A percentile compares a stretch with the other conserved stretches of the same genome.
Evolutionary conservation across 768 basidiomycete species (phyloP).

Genomic region (Omphalotus guepiniiformis): DNA sequence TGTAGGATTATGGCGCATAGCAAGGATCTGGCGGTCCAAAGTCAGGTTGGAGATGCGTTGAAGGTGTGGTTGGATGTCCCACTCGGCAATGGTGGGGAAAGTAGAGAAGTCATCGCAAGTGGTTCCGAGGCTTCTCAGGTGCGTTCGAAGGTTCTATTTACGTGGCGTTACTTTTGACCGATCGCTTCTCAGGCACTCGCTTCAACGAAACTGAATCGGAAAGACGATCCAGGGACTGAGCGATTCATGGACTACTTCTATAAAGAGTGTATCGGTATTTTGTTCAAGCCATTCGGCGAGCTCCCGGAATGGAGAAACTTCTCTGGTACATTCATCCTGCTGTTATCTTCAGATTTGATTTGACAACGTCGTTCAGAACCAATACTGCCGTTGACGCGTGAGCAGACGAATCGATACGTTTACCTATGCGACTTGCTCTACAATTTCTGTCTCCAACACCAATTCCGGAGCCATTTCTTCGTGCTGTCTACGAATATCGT

Average conservation of each 20-base stretch:
- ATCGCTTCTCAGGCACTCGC: conserved; percentile 5
- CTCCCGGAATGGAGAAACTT: conserved; percentile 52
- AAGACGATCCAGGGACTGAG: conserved; percentile 84
- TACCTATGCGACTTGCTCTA: conserved; percentile 90
- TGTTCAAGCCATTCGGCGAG: conserved; percentile 76
- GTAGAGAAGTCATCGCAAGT: conserved; percentile 31
- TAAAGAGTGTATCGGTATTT: conserved; percentile 69
- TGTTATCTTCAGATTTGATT: conserved; percentile 1
- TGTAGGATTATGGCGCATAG: conserved; percentile 76
- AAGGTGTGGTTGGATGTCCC: conserved; percentile 81
- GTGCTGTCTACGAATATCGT: conserved; percentile 79
- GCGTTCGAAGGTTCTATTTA: conserved; percentile 10
- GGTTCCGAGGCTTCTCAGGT: conserved; percentile 30
- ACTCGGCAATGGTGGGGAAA: conserved; percentile 30
- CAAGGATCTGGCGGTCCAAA: conserved; percentile 82
- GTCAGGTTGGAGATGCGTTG: conserved; percentile 85
- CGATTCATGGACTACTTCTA: conserved; percentile 93
- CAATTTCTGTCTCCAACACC: conserved; percentile 84
- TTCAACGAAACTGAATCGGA: conserved; percentile 36
- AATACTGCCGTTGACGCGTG: conserved; percentile 55
- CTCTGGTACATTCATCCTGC: conserved; percentile 22
- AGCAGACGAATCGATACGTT: conserved; percentile 78
- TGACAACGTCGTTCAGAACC: conserved; percentile 35
- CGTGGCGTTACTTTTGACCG: not conserved
- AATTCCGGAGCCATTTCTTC: conserved; percentile 89